Evolutionary conservation across 2,329 filamentous ascomycete species (phyloP), one percentile per base, ranked within the genome.

Genomic region (Xylariaceae sp.): DNA sequence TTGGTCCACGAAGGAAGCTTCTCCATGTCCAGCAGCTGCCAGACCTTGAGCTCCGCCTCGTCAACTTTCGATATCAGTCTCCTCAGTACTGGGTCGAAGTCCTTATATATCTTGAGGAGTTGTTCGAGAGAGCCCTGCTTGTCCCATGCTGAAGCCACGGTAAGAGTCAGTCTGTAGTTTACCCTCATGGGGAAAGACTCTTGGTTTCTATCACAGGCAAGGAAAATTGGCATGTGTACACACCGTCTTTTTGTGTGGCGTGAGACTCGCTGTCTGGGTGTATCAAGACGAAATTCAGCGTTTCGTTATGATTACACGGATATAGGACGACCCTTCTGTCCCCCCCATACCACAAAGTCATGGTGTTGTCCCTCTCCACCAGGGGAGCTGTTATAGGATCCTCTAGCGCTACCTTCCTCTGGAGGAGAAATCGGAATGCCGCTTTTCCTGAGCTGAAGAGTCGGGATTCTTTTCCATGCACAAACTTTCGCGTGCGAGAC

Each of bases 1-100:
- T 72, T 68, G 0, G 66, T 62, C 73, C 78, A 85, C 0, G 60
- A 66, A 0, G 71, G 67, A 12, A 85, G 56, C 1, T 67, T 60
- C 3, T 74, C 69, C 74, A 83, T 81, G 46, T 85, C 81, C 3
- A 80, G 54, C 2, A 83, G 57, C 15, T 68, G 70, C 77, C 76
- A 83, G 1, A 77, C 60, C 38, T 73, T 77, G 14, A 80, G 51
- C 1, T 62, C 63, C 0, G 61, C 52, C 0, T 64, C 57, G n/a
- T 71, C 65, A 0, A 62, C 69, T 47, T 70, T 69, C 4, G 46
- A 48, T 3, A 73, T 47, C 1, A 74, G 45, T 6, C 62, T 57
- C 8, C 57, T 50, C 0, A 74, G 48, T 2, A 53, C 52, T 0
- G 65, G 62, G 29, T 65, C 61, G 40, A 74, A 77, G 12, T 64